phyloP scores from a whole-genome alignment of 2,329 filamentous ascomycete genomes.

The Penicillium sp. region DNA sequence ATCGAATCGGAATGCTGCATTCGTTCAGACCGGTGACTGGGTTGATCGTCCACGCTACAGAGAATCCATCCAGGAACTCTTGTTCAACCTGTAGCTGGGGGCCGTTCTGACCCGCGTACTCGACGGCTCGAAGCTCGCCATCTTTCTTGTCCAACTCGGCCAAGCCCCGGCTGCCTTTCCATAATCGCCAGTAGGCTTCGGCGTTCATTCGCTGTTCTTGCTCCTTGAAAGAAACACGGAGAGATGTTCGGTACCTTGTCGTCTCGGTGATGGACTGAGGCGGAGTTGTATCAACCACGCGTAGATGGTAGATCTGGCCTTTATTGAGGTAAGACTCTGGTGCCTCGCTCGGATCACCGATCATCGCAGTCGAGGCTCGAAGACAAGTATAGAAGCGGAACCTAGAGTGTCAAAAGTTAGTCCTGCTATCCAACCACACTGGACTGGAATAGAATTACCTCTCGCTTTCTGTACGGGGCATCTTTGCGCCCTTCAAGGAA shows the following conservation, averaged over 20 bases:
- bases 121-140: conserved; percentile 38
- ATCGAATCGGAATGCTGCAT: conserved; percentile 80
- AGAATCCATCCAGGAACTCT: conserved; percentile 13
- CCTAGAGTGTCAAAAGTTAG: not conserved
- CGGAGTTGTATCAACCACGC: not conserved
- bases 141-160: conserved; percentile 54
- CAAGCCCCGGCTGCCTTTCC: conserved; percentile 82
- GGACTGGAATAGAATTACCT: not conserved
- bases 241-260: conserved; percentile 63
- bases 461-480: not conserved
- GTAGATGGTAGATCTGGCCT: conserved; percentile 1
- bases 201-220: conserved; percentile 82
- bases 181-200: conserved; percentile 76
- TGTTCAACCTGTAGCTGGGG: conserved; percentile 4
- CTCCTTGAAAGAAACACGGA: conserved; percentile 90
- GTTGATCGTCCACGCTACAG: conserved; percentile 9
- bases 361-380: not conserved
- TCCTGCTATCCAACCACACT: not conserved
- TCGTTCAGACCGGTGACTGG: conserved; percentile 55
- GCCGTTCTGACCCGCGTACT: not conserved
- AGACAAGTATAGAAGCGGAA: not conserved
- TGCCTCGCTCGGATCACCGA: not conserved
- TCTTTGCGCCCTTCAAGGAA: not conserved
- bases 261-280: not conserved
- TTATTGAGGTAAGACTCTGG: conserved; percentile 10